Percentiles rank a stretch among this genome's conserved stretches.
These are phyloP conservation scores for Dictyostelium capitatum DNA, from an alignment of 78 protist species.

Conservation along the genomic window DNA sequence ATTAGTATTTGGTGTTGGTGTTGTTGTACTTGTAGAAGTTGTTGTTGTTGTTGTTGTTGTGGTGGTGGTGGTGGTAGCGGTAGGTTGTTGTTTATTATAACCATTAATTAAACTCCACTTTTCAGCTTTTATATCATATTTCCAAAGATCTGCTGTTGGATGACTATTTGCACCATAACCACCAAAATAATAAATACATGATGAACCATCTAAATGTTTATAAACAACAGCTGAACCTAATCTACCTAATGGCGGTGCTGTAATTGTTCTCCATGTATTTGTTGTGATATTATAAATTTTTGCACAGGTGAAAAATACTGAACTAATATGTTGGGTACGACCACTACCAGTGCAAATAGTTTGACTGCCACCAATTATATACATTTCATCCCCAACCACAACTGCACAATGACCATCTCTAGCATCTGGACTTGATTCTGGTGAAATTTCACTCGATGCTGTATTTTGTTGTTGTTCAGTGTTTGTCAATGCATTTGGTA, in stretches of 20 bases:
- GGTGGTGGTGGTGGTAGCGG: neutral
- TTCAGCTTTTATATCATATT: neutral
- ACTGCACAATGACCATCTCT: conserved; percentile 69
- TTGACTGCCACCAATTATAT: conserved; percentile 64
- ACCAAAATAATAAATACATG: conserved; percentile 53
- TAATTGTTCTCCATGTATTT: neutral
- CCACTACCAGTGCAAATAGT: neutral
- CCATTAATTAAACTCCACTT: neutral
- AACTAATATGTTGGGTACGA: neutral
- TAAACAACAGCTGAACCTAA: conserved; percentile 26
- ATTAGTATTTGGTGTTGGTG: neutral
- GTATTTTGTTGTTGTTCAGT: neutral
- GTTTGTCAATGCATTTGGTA: neutral
- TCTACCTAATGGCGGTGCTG: conserved; percentile 57
- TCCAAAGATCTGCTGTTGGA: conserved; percentile 25
- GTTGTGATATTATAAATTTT: conserved; percentile 22
- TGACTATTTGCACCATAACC: conserved; percentile 23
- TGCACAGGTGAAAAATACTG: conserved; percentile 9
- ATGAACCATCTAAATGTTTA: neutral
- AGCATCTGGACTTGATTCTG: neutral
- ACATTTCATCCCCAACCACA: conserved; percentile 42
- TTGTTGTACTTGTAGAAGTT: neutral
- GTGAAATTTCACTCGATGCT: neutral
- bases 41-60: neutral
- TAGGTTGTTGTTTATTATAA: neutral